Percentiles rank a stretch among this genome's conserved stretches.
These are phyloP conservation scores for Ophiosphaerella narmari DNA, from an alignment of 2,329 filamentous ascomycete species.

Conservation along the genomic window DNA sequence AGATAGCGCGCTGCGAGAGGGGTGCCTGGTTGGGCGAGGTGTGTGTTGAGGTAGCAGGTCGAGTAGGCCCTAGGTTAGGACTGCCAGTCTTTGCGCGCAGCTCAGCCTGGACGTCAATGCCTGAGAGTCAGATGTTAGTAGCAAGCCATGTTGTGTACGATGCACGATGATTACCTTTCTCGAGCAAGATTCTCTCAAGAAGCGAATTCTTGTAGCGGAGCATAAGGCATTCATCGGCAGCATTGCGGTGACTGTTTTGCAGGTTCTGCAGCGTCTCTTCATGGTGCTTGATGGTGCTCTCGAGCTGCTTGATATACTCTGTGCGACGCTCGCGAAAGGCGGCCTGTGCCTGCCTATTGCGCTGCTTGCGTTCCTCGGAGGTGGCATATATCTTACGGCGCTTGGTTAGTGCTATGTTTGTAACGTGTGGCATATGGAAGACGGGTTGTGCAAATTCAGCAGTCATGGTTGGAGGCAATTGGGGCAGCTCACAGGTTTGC, in stretches of 20 bases:
- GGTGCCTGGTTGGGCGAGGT: slow-evolving; percentile 60
- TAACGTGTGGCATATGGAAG: slow-evolving; percentile 22
- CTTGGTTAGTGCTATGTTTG: slow-evolving; percentile 47
- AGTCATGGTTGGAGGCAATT: slow-evolving; percentile 28
- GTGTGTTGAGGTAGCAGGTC: slow-evolving; percentile 60
- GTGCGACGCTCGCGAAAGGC: slow-evolving; percentile 95
- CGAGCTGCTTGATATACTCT: slow-evolving; percentile 98
- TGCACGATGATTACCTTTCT: slow-evolving; percentile 71
- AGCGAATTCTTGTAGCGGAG: slow-evolving; percentile 97
- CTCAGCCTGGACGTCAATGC: slow-evolving; percentile 96
- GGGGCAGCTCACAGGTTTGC: slow-evolving; percentile 79
- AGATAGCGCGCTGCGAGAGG: slow-evolving; percentile 77
- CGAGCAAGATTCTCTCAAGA: slow-evolving; percentile 89
- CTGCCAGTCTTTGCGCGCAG: slow-evolving; percentile 90
- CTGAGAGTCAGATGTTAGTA: slow-evolving; percentile 53
- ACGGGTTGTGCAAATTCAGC: slow-evolving; percentile 26
- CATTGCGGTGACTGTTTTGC: slow-evolving; percentile 90
- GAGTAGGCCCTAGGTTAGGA: slow-evolving; percentile 73
- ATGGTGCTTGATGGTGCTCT: slow-evolving; percentile 95
- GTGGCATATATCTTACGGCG: slow-evolving; percentile 88
- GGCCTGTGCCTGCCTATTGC: slow-evolving; percentile 95
- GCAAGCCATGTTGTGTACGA: slow-evolving; percentile 3
- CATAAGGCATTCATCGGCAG: slow-evolving; percentile 97
- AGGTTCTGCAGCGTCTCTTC: slow-evolving; percentile 91
- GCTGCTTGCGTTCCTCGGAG: slow-evolving; percentile 96